Percentiles rank a stretch among this genome's conserved stretches.
These are phyloP conservation scores for Rhizopogon vinicolor DNA, from an alignment of 768 basidiomycete species.

Conservation along the genomic window DNA sequence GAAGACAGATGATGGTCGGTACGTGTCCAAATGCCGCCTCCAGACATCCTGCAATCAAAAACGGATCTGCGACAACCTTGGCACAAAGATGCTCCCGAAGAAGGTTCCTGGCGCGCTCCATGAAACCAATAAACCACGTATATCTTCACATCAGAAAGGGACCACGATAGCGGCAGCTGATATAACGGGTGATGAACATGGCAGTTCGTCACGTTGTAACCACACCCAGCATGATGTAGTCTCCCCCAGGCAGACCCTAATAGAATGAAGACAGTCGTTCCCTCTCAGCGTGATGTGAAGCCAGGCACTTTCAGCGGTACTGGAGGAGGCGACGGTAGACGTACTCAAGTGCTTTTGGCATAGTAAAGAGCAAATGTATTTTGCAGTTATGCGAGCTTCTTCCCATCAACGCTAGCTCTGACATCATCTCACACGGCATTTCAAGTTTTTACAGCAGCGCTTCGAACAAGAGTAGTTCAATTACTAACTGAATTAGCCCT, in stretches of 20 bases:
- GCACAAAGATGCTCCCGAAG: conserved; percentile 26
- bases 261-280: conserved; percentile 3
- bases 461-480: no score
- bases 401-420: no score
- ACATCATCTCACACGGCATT: no score
- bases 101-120: conserved; percentile 26
- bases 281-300: conserved; percentile 8
- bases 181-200: no score
- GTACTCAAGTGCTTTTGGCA: conserved; percentile 31
- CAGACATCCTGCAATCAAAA: conserved; percentile 26
- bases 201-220: no score
- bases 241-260: no score
- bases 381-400: conserved; percentile 20
- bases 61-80: conserved; percentile 24
- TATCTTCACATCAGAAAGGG: background rate
- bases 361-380: conserved; percentile 25
- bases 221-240: no score
- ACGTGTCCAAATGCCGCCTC: conserved; percentile 19
- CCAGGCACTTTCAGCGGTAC: conserved; percentile 31
- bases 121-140: conserved; percentile 30
- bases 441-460: no score
- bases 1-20: conserved; percentile 22
- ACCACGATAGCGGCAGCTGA: no score
- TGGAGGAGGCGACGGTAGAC: conserved; percentile 32
- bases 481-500: conserved; percentile 16